Percentiles rank a stretch among this genome's conserved stretches.
phyloP scores from a whole-genome alignment of 2,329 filamentous ascomycete species.

The Ophiostoma australiae region DNA sequence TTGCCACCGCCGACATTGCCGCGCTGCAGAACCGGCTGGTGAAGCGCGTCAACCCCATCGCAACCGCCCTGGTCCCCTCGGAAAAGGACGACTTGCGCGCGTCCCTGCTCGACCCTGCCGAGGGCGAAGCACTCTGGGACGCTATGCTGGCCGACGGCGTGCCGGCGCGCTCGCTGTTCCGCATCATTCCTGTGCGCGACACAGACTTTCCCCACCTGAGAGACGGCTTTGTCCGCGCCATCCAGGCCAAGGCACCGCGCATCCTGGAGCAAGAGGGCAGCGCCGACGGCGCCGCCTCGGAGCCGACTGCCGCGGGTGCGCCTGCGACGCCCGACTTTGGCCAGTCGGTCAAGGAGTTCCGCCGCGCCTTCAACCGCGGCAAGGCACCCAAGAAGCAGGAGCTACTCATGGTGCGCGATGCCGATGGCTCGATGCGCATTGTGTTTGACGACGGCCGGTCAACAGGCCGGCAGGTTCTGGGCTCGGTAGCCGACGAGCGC shows the following conservation, averaged over 20 bases:
- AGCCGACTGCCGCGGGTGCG: background rate
- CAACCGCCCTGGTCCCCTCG: slow-evolving; percentile 74
- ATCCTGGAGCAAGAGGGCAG: slow-evolving; percentile 37
- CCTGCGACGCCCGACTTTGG: slow-evolving; percentile 54
- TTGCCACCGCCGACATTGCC: slow-evolving; percentile 76
- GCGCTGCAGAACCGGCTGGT: slow-evolving; percentile 74
- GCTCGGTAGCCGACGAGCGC: slow-evolving; percentile 70
- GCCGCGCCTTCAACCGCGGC: slow-evolving; percentile 72
- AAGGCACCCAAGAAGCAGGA: slow-evolving; percentile 77
- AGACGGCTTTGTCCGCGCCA: slow-evolving; percentile 83
- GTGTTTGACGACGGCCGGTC: slow-evolving; percentile 55
- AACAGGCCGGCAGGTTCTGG: slow-evolving; percentile 54
- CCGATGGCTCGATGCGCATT: slow-evolving; percentile 60
- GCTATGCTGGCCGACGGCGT: slow-evolving; percentile 60
- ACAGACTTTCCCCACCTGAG: slow-evolving; percentile 91
- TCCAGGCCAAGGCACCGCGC: slow-evolving; percentile 63
- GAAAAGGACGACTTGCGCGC: slow-evolving; percentile 72
- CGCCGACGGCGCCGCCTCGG: slow-evolving; percentile 30
- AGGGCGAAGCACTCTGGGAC: slow-evolving; percentile 70
- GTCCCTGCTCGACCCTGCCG: slow-evolving; percentile 62
- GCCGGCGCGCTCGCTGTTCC: slow-evolving; percentile 67
- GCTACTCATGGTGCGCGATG: slow-evolving; percentile 65
- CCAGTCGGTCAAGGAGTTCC: slow-evolving; percentile 68
- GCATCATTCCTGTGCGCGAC: slow-evolving; percentile 84
- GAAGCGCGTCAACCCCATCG: slow-evolving; percentile 67